Evolutionary conservation across 208 protist species (phyloP).

Genomic region (Leishmania martiniquensis): DNA sequence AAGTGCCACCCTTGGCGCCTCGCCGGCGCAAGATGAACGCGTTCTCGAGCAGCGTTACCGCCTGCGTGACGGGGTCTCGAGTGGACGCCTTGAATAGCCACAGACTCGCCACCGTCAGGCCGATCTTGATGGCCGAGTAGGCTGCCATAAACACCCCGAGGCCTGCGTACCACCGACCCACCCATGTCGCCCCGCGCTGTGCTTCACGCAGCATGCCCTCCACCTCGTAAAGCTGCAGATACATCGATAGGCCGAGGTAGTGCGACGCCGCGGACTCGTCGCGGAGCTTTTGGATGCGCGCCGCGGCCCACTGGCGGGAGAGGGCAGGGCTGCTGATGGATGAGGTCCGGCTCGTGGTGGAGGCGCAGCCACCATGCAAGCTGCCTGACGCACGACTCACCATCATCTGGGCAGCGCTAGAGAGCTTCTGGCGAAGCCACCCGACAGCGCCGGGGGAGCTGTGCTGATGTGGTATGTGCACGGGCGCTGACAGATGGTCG

Average conservation of each 20-base stretch:
- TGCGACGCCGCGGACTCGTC: constrained; percentile 54
- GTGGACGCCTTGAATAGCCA: constrained; percentile 31
- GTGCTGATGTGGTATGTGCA: neutral
- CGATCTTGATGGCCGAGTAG: constrained; percentile 58
- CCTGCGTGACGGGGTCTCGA: constrained; percentile 64
- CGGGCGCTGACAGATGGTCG: neutral
- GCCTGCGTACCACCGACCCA: constrained; percentile 51
- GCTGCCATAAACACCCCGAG: constrained; percentile 51
- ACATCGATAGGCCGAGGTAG: constrained; percentile 64
- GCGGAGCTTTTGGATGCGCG: constrained; percentile 34
- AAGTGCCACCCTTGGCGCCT: neutral
- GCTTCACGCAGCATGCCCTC: constrained; percentile 56
- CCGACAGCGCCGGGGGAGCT: constrained; percentile 1
- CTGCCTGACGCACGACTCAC: neutral
- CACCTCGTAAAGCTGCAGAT: constrained; percentile 69
- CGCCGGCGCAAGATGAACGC: constrained; percentile 32
- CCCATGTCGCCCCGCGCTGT: constrained; percentile 45
- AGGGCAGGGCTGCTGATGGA: constrained; percentile 16
- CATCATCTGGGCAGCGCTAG: constrained; percentile 13
- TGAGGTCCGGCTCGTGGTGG: neutral
- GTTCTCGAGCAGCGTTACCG: constrained; percentile 50
- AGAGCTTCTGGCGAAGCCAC: constrained; percentile 24
- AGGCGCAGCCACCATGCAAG: neutral
- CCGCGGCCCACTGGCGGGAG: constrained; percentile 21
- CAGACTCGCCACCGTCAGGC: constrained; percentile 53